These are phyloP conservation scores for Paramyrothecium sp. DNA, from an alignment of 2,329 filamentous ascomycete species.

Conservation along the genomic window DNA sequence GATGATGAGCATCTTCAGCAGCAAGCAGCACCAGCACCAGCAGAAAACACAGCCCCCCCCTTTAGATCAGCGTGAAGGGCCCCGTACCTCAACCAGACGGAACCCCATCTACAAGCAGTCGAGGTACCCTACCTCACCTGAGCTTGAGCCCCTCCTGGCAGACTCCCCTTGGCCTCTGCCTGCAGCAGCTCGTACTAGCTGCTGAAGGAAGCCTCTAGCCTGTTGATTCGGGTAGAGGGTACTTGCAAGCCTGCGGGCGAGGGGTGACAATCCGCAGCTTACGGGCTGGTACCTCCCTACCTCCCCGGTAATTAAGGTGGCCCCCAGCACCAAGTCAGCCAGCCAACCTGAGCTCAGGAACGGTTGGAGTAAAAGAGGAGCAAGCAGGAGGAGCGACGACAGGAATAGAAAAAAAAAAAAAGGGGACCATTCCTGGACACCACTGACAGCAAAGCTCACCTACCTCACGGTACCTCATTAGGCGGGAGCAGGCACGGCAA, in stretches of 20 bases:
- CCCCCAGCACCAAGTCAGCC: background rate
- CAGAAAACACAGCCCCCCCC: background rate
- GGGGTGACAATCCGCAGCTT: background rate
- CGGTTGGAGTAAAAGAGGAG: background rate
- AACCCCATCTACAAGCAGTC: background rate
- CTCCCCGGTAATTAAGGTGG: background rate
- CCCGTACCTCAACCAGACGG: background rate
- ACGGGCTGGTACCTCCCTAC: background rate
- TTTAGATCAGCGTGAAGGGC: background rate
- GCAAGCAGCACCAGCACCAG: background rate
- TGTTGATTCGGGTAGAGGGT: background rate
- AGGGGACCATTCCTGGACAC: background rate
- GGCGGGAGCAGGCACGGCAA: background rate
- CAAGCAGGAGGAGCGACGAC: background rate
- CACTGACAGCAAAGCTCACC: background rate
- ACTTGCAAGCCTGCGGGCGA: background rate
- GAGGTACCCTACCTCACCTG: background rate
- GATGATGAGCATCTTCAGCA: background rate
- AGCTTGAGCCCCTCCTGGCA: background rate
- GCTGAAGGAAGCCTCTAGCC: background rate
- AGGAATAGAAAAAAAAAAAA: background rate
- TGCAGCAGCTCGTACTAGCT: background rate
- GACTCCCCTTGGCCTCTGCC: background rate
- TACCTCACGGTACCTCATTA: background rate
- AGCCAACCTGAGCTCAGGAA: background rate